Evolutionary conservation across 2,329 filamentous ascomycete genomes (phyloP), one percentile per base, ranked within the genome.

Genomic region (Fusarium sp.): DNA sequence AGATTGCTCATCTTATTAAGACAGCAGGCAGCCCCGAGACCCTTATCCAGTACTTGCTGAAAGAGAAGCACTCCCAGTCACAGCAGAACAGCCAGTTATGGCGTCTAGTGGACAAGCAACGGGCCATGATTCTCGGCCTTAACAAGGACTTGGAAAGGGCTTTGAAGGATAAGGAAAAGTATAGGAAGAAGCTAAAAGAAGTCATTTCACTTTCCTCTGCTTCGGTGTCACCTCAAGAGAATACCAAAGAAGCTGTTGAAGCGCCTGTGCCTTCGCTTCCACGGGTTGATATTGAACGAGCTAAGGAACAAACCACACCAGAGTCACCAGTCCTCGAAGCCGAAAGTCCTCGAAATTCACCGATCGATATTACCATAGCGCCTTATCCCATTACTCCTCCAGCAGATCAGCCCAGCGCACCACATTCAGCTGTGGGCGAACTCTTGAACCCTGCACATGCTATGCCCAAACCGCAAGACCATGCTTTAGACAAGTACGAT

Each of bases 71-170:
- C 72, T 93, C 94, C 54, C 93, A 95, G 61, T 90, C 94, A 9
- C 92, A 94, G 75, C 96, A 98, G 80, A 98, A 98, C 80, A 87
- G 92, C 23, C 96, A 99, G 81, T 85, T 99, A 78, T 99, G 96
- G 96, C 92, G 95, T 57, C 85, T 99, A 52, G 95, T 99, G 56
- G 96, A 98, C 81, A 98, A 99, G 85, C 96, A 99, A 82, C 89
- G 96, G 71, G 91, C 94, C 21, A 95, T 99, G 91, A 95, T 99
- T 61, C 83, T 97, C 25, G 96, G 95, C 12, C 87, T 99, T 71
- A 98, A 98, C 80, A 97, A 96, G 81, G 96, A 99, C 80, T 86
- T 99, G 18, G 96, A 98, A 82, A 90, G 94, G 59, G 91, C 95
- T 2, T 83, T 97, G 73, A 97, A 97, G 80, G 96, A 98, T 76